Conservation (phyloP, 2,329 filamentous ascomycete genomes). For the Alternaria incomplexa region DNA sequence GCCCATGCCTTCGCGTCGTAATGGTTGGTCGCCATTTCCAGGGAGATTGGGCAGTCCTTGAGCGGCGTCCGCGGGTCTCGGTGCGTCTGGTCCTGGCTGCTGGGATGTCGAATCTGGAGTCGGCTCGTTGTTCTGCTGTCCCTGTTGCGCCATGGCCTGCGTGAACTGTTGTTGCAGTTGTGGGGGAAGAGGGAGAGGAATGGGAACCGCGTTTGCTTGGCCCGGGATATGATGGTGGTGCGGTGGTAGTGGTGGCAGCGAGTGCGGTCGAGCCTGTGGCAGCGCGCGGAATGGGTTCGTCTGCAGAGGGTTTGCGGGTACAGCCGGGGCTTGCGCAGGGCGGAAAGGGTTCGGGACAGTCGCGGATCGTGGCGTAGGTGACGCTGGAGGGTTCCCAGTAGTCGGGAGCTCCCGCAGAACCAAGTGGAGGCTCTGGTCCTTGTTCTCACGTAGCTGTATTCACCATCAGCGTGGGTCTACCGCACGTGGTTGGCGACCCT, state of each 20-base stretch:
- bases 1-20: constrained; percentile 58
- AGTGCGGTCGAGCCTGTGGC: constrained; percentile 34
- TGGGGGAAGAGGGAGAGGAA: constrained; percentile 29
- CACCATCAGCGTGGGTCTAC: constrained; percentile 16
- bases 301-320: constrained; percentile 28
- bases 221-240: constrained; percentile 23
- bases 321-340: constrained; percentile 17
- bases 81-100: constrained; percentile 8
- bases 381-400: not conserved
- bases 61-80: constrained; percentile 9
- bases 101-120: constrained; percentile 1
- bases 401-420: constrained; percentile 45
- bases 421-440: constrained; percentile 47
- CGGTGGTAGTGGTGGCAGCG: constrained; percentile 32
- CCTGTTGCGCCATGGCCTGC: constrained; percentile 29
- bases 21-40: constrained; percentile 47
- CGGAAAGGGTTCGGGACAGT: constrained; percentile 49
- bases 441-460: constrained; percentile 43
- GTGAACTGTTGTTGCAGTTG: constrained; percentile 33
- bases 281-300: constrained; percentile 42
- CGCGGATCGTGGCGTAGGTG: constrained; percentile 33
- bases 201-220: constrained; percentile 18
- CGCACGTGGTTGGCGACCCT: constrained; percentile 24
- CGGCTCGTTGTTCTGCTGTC: constrained; percentile 12
- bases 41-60: constrained; percentile 20